Base-by-base conservation (phyloP, 1,139 yeast species). In the Kodamaea ohmeri region DNA sequence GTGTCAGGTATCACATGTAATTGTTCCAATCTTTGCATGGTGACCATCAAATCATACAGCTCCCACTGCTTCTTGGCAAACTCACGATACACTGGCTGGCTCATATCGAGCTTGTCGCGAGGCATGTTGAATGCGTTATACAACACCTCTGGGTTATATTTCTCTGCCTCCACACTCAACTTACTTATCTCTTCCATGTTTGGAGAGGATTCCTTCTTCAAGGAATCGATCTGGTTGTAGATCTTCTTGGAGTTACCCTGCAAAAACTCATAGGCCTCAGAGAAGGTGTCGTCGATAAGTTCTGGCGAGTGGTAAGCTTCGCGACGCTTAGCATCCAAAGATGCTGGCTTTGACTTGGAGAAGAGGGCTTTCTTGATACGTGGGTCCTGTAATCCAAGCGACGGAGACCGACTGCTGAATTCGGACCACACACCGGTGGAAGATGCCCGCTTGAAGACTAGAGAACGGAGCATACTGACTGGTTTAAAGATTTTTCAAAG, bases 1-100 rank as follows among this genome's bases (percentile, higher is more conserved):
- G 97, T 89, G 58, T 92, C 98, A 20, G 98, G 98, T 46, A 94
- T 85, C 36, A 88, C 88, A 37, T 76, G 76, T 48, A 89, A 66
- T 43, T 86, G 82, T 63, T 92, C 98, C 43, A 94, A 63, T 65
- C 97, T 80, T 66, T 92, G 97, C 87, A 87, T 84, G 39, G 80
- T 67, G 39, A 85, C 56, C 79, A 84, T 80, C 60, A 78, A 74
- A 35, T 77, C 83, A 47, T 81, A 70, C 7, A 69, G 60, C 56
- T 77, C 74, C 97, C 97, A 92, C 49, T 83, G 75, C 45, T 82
- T 65, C 51, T 76, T 67, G 40, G 86, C 77, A 46, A 78, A 67
- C 35, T 78, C 67, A 58, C 96, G 77, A 63, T 83, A 90, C 13
- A 90, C 87, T 4, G 97, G 95, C 51, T 78, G 80, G 3, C 76